Evolutionary conservation across 202 grass and related monocot species (phyloP).

Genomic region (Bolboschoenoplectus hybrid): DNA sequence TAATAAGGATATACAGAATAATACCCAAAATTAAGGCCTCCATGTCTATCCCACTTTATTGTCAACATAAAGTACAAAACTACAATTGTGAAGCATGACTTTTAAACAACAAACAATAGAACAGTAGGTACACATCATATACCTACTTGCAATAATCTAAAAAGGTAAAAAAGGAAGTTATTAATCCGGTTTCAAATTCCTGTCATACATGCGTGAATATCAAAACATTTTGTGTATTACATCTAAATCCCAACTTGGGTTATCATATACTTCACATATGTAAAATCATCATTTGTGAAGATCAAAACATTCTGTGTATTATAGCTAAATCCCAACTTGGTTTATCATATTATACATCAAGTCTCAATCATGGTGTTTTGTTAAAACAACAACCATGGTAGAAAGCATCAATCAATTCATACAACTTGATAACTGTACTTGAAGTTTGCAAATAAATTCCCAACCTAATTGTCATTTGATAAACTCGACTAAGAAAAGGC

Average conservation of each 20-base stretch:
- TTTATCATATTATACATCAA: background rate
- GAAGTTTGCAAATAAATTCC: background rate
- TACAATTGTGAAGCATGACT: slow-evolving; percentile 1
- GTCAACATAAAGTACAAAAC: background rate
- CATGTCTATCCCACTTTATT: slow-evolving; percentile 19
- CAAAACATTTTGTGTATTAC: background rate
- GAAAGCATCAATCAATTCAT: background rate
- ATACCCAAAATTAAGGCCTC: background rate
- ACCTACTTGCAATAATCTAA: background rate
- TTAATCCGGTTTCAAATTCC: background rate
- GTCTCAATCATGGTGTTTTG: background rate
- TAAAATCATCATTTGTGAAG: too few species aligned
- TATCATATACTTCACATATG: too few species aligned
- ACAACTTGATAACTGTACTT: background rate
- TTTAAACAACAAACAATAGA: slow-evolving; percentile 14
- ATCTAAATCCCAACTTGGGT: background rate
- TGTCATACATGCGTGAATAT: background rate
- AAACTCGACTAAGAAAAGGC: background rate
- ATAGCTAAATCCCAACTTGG: background rate
- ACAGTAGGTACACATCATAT: slow-evolving; percentile 1
- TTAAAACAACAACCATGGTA: background rate
- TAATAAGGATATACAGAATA: slow-evolving; percentile 2
- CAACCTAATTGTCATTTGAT: background rate
- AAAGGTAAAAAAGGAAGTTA: background rate
- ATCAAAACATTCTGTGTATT: background rate